Evolutionary conservation across 2,329 filamentous ascomycete genomes (phyloP).

Genomic region (Aspergillus versicolor): DNA sequence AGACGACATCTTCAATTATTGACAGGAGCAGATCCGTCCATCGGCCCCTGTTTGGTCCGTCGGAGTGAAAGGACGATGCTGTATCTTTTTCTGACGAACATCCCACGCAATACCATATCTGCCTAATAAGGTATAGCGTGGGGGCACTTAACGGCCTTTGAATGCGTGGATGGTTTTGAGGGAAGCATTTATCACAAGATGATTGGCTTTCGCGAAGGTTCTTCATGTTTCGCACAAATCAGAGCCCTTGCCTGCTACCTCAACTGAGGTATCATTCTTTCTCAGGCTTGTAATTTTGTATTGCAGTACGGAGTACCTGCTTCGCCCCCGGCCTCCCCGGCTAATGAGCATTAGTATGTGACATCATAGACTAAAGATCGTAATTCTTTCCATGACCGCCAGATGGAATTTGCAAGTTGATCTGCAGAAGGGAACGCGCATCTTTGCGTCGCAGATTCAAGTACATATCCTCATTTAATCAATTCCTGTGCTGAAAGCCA

Average conservation of each 20-base stretch:
- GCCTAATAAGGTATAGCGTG: slow-evolving; percentile 21
- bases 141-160: slow-evolving; percentile 13
- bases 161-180: too few species aligned
- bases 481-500: too few species aligned
- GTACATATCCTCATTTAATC: too few species aligned
- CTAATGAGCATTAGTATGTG: neutral
- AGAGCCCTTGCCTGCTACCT: neutral
- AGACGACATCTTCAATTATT: neutral
- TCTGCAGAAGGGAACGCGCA: too few species aligned
- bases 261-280: neutral
- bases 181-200: neutral
- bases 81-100: neutral
- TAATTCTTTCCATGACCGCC: neutral
- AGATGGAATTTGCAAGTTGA: neutral
- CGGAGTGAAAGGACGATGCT: neutral
- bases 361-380: neutral
- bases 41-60: neutral
- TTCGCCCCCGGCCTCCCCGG: slow-evolving; percentile 1
- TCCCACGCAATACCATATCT: slow-evolving; percentile 3
- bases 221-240: neutral
- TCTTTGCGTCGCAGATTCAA: too few species aligned
- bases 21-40: neutral
- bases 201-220: slow-evolving; percentile 2
- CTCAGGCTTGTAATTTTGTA: neutral
- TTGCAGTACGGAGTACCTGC: neutral